Base-by-base conservation (phyloP, 495 filamentous ascomycete genomes). In the Trichoderma reesei region DNA sequence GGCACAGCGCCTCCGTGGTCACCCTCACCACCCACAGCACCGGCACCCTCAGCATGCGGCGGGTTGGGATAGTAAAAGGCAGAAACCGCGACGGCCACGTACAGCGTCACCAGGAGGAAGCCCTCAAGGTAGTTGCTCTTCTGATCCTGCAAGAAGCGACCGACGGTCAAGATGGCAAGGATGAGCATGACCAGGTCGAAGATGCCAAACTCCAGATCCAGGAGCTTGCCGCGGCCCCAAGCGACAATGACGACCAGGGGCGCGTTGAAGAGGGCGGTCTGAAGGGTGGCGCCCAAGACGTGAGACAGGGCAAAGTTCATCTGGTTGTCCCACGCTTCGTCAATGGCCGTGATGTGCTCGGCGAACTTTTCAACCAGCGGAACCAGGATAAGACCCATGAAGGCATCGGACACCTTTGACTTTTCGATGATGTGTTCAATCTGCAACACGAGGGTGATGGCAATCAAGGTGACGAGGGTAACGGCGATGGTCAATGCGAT, bases 281-380 rank as follows among this genome's bases (percentile, higher is more conserved):
- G 93, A 59, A 96, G 88, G 5, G 88, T 90, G 13, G 90, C 86
- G 18, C 90, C 92, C 46, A 98, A 85, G 62, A 94, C 89, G 75
- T 96, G 91, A 56, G 90, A 87, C 8, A 98, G 83, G 0, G 93
- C 92, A 73, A 95, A 94, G 77, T 96, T 96, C 84, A 90, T 89
- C 70, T 80, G 86, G 73, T 88, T 83, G 72, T 91, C 90, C 82
- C 86, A 96, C 10, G 92, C 93, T 78, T 96, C 92, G 73, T 97
- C 92, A 54, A 97, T 75, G 13, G 92, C 90, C 0, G 89, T 96
- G 42, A 96, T 74, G 72, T 96, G 92, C 77, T 96, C 92, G 10
- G 91, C 90, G 0, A 86, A 88, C 71, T 97, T 97, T 70, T 96
- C 92, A 8, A 96, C 92, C 1, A 97, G 78, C 3, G 92, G 93